Evolutionary conservation across 2,329 filamentous ascomycete genomes (phyloP).

Genomic region (Calonectria hongkongensis): DNA sequence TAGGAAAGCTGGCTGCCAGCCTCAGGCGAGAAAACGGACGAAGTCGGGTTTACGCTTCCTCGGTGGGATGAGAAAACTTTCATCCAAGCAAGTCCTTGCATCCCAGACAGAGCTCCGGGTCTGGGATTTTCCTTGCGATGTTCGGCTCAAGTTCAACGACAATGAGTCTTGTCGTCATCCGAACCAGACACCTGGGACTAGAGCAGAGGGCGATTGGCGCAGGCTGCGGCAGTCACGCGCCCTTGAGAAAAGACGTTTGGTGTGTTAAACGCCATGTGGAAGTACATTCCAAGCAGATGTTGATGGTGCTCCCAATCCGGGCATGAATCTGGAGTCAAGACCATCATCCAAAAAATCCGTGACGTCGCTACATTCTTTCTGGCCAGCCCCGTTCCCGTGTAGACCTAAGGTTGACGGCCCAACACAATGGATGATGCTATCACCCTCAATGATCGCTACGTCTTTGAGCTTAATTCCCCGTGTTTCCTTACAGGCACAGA

Average conservation of each 20-base stretch:
- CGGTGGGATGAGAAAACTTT: constrained; percentile 24
- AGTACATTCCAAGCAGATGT: constrained; percentile 8
- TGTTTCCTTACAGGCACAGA: not conserved
- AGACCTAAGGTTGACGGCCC: constrained; percentile 12
- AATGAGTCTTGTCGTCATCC: constrained; percentile 9
- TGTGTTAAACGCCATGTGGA: constrained; percentile 26
- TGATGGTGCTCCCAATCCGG: constrained; percentile 27
- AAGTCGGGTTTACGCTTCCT: constrained; percentile 38
- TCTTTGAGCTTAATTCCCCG: constrained; percentile 15
- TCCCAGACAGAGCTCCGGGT: not conserved
- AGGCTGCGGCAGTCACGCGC: constrained; percentile 9
- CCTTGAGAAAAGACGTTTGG: constrained; percentile 26
- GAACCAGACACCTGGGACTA: not conserved
- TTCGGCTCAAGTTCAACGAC: not conserved
- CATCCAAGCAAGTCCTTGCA: not conserved
- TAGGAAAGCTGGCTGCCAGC: constrained; percentile 37
- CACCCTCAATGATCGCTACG: constrained; percentile 11
- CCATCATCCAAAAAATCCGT: constrained; percentile 2
- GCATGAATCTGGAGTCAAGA: constrained; percentile 8
- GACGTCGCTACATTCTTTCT: constrained; percentile 29
- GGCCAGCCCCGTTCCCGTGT: constrained; percentile 8
- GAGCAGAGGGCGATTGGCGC: not conserved
- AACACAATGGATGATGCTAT: constrained; percentile 14
- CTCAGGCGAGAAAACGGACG: constrained; percentile 44
- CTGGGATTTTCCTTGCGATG: constrained; percentile 21